Conservation (phyloP, 2,329 filamentous ascomycete genomes). For the Alternaria sp. region DNA sequence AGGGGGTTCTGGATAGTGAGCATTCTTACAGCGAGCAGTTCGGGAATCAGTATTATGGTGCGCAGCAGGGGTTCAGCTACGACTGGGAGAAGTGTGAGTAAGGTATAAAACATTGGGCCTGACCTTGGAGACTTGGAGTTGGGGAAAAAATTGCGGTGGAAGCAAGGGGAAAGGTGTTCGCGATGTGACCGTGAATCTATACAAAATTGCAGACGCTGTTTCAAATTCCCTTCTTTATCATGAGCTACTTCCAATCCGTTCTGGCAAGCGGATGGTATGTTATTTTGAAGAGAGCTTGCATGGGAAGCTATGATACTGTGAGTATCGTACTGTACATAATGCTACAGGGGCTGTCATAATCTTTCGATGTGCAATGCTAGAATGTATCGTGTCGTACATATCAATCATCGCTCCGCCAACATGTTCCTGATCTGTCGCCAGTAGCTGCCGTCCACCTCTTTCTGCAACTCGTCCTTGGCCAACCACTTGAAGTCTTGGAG, state of each 20-base stretch:
- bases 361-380: conserved; percentile 3
- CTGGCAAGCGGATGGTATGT: not conserved
- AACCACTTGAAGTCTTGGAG: conserved; percentile 91
- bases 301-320: not conserved
- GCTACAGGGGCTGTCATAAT: conserved; percentile 4
- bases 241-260: not conserved
- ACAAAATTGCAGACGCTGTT: not conserved
- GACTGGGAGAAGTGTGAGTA: conserved; percentile 31
- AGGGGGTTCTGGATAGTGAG: conserved; percentile 24
- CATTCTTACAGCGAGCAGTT: conserved; percentile 8
- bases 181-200: too few species aligned
- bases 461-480: conserved; percentile 83
- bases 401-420: conserved; percentile 74
- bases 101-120: not conserved
- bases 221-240: not conserved
- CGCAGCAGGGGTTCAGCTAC: conserved; percentile 28
- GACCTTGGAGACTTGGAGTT: not conserved
- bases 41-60: conserved; percentile 25
- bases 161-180: not conserved
- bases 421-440: conserved; percentile 81
- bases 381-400: not conserved
- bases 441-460: conserved; percentile 72
- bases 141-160: not conserved
- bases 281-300: not conserved
- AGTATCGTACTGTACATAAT: conserved; percentile 9